A percentile compares a stretch with the other conserved stretches of the same genome.
Evolutionary conservation across 257 asterid genomes (phyloP).

Genomic region (Voacanga thouarsii): DNA sequence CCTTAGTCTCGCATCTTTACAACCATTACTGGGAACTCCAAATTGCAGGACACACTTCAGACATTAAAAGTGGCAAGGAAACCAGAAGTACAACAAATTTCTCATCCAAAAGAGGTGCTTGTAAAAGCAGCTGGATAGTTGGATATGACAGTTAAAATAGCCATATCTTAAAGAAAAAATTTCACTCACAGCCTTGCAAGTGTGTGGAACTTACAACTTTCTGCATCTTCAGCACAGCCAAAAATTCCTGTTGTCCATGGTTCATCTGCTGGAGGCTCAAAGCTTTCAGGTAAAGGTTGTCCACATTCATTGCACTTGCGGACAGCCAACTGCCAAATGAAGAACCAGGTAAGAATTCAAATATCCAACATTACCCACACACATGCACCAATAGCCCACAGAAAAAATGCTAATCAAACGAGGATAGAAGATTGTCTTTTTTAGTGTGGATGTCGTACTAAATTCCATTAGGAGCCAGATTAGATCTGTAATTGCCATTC

Average conservation of each 20-base stretch:
- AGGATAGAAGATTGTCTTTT: neutral
- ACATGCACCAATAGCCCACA: neutral
- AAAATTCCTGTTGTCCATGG: conserved; percentile 95
- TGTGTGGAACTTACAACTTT: conserved; percentile 64
- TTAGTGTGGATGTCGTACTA: too few species aligned
- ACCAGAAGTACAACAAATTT: neutral
- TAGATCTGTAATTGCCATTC: neutral
- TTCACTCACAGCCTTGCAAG: neutral
- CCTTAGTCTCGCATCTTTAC: neutral
- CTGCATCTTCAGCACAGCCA: conserved; percentile 76
- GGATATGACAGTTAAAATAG: neutral
- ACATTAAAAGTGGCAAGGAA: neutral
- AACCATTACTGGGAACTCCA: neutral
- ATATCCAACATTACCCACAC: neutral
- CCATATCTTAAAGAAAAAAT: neutral
- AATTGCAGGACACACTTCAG: neutral
- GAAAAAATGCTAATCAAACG: neutral
- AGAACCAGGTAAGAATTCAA: conserved; percentile 15
- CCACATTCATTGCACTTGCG: conserved; percentile 95
- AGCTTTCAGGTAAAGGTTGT: conserved; percentile 95
- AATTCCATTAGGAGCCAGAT: neutral
- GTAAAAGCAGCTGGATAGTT: conserved; percentile 1
- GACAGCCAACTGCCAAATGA: conserved; percentile 57
- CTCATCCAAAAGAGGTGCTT: neutral
- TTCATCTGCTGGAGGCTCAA: conserved; percentile 87